Evolutionary conservation across 805 yeast genomes (phyloP), one percentile per base, ranked within the genome.

Genomic region (Suhomyces kilbournensis): DNA sequence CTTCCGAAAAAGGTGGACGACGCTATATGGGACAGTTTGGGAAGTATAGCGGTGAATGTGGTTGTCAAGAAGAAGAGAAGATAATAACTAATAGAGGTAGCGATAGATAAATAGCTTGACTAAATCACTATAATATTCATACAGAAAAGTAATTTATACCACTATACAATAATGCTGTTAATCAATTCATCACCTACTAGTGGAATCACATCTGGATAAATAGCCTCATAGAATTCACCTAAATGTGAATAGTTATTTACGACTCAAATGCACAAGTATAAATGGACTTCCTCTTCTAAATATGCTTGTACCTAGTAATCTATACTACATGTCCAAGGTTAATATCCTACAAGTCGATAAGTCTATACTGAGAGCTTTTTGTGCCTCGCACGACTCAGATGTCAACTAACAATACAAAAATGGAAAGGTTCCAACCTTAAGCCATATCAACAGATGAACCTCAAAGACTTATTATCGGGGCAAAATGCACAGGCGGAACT

Each of bases 21-120:
- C 4, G 79, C 77, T 26, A 84, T 93, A 1, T 94, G 98, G 98
- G 79, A 81, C 43, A 88, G 96, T 66, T 88, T 88, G 10, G 79
- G 79, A 35, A 74, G 72, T 43, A 68, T 79, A 10, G 82, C 82
- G 2, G 58, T 74, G 4, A 70, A 63, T 56, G 72, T 62, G 48
- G 74, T 66, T 1, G 53, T 74, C n/a, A 73, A 72, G 62, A 72
- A 68, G 60, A 70, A 68, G 4, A 65, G 59, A 51, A 17, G 53
- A 34, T 44, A 35, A 32, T 40, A 40, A 42, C 4, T 38, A 14
- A 38, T 38, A 38, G 42, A 38, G 22, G 12, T 30, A 15, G 40
- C 40, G 20, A 35, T 35, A 17, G 17, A 34, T 34, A 6, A 34
- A 15, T 34, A 34, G 38, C 8, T 34, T n/a, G 38, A 34, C 38